These are phyloP conservation scores for Nelumbo lutea DNA, from an alignment of 164 flowering plant species.

Conservation along the genomic window DNA sequence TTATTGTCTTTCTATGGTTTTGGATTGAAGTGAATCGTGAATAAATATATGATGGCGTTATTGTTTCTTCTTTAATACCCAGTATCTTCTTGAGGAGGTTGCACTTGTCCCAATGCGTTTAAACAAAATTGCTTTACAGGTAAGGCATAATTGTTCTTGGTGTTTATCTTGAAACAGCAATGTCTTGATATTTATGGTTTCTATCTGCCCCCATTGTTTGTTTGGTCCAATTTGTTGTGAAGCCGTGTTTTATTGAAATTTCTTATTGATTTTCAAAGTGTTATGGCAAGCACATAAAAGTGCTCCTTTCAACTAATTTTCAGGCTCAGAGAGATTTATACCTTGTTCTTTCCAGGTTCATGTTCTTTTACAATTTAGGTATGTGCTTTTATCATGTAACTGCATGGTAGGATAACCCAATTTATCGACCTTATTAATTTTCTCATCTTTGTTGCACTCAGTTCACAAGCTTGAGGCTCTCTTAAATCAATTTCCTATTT, in stretches of 20 bases:
- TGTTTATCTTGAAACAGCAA: background rate
- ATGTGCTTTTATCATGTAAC: constrained; percentile 10
- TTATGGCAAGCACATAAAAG: background rate
- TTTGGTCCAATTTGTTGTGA: background rate
- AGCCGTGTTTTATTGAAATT: background rate
- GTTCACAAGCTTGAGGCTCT: constrained; percentile 78
- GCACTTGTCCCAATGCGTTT: constrained; percentile 52
- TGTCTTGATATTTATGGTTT: background rate
- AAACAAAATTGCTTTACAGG: constrained; percentile 78
- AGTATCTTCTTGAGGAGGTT: constrained; percentile 95
- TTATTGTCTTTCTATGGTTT: constrained; percentile 1
- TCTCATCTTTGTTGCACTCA: constrained; percentile 27
- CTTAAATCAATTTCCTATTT: constrained; percentile 64
- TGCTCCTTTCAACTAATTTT: constrained; percentile 11
- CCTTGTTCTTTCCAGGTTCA: constrained; percentile 86
- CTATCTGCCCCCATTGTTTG: background rate
- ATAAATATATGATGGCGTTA: no score
- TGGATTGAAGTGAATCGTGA: no score
- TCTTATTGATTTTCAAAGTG: background rate
- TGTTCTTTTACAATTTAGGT: constrained; percentile 84
- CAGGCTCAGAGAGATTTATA: constrained; percentile 83
- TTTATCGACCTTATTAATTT: background rate
- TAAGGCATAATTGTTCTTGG: constrained; percentile 18
- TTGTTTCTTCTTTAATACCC: background rate
- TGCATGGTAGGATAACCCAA: constrained; percentile 1